Conservation (phyloP, 495 filamentous ascomycete genomes). For the Wilcoxina mikolae region DNA sequence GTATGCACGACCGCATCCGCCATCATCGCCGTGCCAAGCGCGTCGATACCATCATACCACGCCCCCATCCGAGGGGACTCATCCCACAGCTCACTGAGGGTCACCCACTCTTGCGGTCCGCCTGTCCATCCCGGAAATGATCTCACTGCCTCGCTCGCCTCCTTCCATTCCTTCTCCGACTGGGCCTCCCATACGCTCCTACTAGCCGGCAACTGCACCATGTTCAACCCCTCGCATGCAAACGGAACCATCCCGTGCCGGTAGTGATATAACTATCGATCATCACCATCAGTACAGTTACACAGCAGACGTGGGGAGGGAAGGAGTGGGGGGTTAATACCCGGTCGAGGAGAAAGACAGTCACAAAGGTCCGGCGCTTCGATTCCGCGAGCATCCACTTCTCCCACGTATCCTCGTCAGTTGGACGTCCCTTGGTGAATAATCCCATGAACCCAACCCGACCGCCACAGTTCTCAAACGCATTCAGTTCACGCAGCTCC, state of each 20-base stretch:
- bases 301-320: neutral
- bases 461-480: conserved; percentile 16
- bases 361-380: conserved; percentile 16
- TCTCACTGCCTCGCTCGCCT: conserved; percentile 12
- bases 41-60: conserved; percentile 23
- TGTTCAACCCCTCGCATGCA: conserved; percentile 10
- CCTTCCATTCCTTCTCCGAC: conserved; percentile 14
- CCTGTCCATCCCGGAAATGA: conserved; percentile 15
- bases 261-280: conserved; percentile 20
- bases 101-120: conserved; percentile 10
- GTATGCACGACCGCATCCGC: neutral
- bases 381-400: conserved; percentile 24
- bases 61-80: conserved; percentile 8
- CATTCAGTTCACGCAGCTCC: conserved; percentile 17
- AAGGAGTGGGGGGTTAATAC: neutral
- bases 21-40: conserved; percentile 10
- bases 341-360: neutral
- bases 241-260: conserved; percentile 13
- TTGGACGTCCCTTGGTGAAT: conserved; percentile 15
- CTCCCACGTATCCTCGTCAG: conserved; percentile 16
- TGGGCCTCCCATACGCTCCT: conserved; percentile 17
- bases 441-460: conserved; percentile 13
- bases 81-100: neutral
- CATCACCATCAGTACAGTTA: neutral
- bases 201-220: conserved; percentile 14